Percentiles rank a stretch among this genome's conserved stretches.
Evolutionary conservation across 257 asterid genomes (phyloP).

Genomic region (Scutellaria barbata): DNA sequence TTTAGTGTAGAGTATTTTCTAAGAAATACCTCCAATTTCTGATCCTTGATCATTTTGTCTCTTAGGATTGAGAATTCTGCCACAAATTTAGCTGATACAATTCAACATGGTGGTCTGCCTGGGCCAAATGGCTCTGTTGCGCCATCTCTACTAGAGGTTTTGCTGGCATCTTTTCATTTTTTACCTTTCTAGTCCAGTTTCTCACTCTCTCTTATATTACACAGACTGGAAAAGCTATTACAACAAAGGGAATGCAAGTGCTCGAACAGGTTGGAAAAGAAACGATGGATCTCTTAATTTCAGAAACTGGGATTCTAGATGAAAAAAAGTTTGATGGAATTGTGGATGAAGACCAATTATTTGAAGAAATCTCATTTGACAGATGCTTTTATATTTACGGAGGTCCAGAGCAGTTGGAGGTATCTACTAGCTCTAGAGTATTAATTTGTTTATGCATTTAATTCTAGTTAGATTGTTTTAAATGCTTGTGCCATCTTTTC

Average conservation of each 20-base stretch:
- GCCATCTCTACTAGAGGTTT: constrained; percentile 88
- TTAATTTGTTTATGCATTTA: constrained; percentile 23
- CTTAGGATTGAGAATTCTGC: constrained; percentile 88
- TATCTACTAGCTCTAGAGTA: constrained; percentile 34
- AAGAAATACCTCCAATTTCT: constrained; percentile 21
- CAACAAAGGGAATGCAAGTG: constrained; percentile 89
- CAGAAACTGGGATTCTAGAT: constrained; percentile 83
- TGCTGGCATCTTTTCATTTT: constrained; percentile 19
- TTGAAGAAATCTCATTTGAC: constrained; percentile 86
- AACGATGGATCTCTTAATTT: constrained; percentile 86
- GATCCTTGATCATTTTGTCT: constrained; percentile 36
- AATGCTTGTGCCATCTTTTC: constrained; percentile 31
- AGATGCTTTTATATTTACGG: constrained; percentile 98
- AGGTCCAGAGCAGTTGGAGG: constrained; percentile 99
- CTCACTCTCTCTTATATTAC: constrained; percentile 28
- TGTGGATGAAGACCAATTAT: constrained; percentile 70
- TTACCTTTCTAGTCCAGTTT: constrained; percentile 23
- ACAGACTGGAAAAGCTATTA: constrained; percentile 87
- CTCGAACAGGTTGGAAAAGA: constrained; percentile 97
- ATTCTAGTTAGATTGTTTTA: constrained; percentile 26
- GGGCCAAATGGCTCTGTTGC: constrained; percentile 66
- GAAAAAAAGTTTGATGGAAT: constrained; percentile 56
- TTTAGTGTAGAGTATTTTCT: neutral
- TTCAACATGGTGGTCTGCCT: constrained; percentile 71
- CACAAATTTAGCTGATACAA: constrained; percentile 66